Conservation (phyloP, 2,329 filamentous ascomycete species). For the Pseudogymnoascus sp. region DNA sequence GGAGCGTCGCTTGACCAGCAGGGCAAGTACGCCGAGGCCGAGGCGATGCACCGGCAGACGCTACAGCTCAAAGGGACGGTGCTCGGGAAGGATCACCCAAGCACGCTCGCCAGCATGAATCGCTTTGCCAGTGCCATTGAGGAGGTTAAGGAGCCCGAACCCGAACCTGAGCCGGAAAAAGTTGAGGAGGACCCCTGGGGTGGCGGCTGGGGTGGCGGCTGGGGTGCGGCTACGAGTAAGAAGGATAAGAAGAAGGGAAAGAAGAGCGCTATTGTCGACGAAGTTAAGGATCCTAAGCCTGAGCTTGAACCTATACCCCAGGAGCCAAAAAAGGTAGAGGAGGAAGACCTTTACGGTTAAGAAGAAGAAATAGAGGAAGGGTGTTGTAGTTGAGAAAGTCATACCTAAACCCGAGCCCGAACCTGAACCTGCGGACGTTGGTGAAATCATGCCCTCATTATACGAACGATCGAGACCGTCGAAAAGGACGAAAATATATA, state of each 20-base stretch:
- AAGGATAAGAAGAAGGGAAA: constrained; percentile 17
- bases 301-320: constrained; percentile 26
- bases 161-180: constrained; percentile 14
- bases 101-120: too few species aligned
- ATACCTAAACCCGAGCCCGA: constrained; percentile 21
- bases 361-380: constrained; percentile 18
- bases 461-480: constrained; percentile 24
- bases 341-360: constrained; percentile 31
- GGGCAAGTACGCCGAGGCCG: too few species aligned
- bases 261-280: constrained; percentile 13
- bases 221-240: constrained; percentile 25
- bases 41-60: too few species aligned
- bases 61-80: too few species aligned
- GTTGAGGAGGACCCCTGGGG: constrained; percentile 18
- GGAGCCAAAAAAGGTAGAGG: constrained; percentile 30
- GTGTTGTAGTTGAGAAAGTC: constrained; percentile 13
- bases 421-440: too few species aligned
- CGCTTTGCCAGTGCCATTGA: too few species aligned
- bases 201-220: too few species aligned
- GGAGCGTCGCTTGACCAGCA: too few species aligned
- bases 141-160: neutral
- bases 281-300: constrained; percentile 17
- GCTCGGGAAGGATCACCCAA: too few species aligned
- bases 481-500: constrained; percentile 23
- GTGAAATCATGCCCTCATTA: constrained; percentile 25